phyloP scores from a whole-genome alignment of 2,329 filamentous ascomycete species.

The Xylaria arbuscula region DNA sequence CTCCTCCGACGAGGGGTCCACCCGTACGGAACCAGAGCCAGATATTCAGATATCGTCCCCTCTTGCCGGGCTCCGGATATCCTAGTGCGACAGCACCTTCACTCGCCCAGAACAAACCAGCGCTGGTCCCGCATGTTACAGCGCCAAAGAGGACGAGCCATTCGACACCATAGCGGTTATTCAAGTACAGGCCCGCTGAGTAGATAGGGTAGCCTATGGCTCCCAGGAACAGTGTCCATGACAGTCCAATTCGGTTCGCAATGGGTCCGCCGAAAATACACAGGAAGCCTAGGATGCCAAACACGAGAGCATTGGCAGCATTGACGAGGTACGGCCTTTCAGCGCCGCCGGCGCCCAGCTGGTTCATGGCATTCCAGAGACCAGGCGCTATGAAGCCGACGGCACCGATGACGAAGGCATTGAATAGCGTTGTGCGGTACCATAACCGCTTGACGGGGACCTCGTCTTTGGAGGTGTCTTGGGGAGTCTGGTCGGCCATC shows the following conservation, averaged over 20 bases:
- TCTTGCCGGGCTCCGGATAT: conserved; percentile 77
- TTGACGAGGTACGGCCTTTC: conserved; percentile 61
- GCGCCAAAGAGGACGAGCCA: conserved; percentile 78
- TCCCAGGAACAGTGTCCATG: conserved; percentile 51
- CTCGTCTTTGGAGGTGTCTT: conserved; percentile 10
- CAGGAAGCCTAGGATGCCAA: conserved; percentile 51
- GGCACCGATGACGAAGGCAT: conserved; percentile 63
- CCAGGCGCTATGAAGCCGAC: conserved; percentile 64
- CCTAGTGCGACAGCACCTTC: conserved; percentile 78
- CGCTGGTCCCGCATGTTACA: conserved; percentile 75
- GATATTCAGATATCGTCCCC: conserved; percentile 72
- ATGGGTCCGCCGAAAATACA: conserved; percentile 51
- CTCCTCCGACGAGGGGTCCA: conserved; percentile 73
- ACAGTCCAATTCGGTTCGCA: conserved; percentile 51
- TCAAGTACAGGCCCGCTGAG: conserved; percentile 53
- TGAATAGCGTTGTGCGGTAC: conserved; percentile 65
- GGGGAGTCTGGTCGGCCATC: conserved; percentile 27
- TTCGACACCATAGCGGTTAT: conserved; percentile 61
- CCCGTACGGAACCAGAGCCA: conserved; percentile 71
- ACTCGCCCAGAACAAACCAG: conserved; percentile 80
- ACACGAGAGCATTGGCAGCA: conserved; percentile 53
- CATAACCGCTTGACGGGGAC: conserved; percentile 49
- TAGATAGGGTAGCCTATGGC: conserved; percentile 52
- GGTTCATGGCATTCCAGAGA: conserved; percentile 67
- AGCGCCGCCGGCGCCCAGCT: conserved; percentile 63